These are phyloP conservation scores for Gossypium arboreum DNA, from an alignment of 345 rosid genomes.

Conservation along the genomic window DNA sequence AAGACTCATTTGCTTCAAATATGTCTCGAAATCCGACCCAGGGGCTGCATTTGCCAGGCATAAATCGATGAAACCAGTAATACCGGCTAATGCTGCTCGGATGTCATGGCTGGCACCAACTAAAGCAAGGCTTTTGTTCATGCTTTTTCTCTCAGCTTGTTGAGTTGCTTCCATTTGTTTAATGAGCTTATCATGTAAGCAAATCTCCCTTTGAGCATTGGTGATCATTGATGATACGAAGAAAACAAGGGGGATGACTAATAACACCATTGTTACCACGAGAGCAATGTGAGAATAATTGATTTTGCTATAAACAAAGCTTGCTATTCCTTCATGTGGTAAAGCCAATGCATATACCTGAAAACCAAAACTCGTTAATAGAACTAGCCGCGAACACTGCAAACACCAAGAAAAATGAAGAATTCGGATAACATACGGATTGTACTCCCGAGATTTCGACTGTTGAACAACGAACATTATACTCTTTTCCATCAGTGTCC, in stretches of 20 bases:
- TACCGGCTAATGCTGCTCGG: conserved; percentile 57
- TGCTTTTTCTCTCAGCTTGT: conserved; percentile 72
- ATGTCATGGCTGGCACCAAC: conserved; percentile 82
- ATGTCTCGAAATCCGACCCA: conserved; percentile 40
- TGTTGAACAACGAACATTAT: conserved; percentile 28
- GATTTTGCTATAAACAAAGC: conserved; percentile 20
- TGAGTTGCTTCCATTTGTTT: conserved; percentile 78
- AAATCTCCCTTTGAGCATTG: conserved; percentile 46
- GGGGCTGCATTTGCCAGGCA: conserved; percentile 34
- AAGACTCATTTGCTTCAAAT: conserved; percentile 39
- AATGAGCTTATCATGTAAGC: conserved; percentile 42
- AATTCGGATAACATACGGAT: conserved; percentile 24
- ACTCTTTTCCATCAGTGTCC: conserved; percentile 15
- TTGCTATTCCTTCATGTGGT: conserved; percentile 27
- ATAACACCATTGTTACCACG: conserved; percentile 19
- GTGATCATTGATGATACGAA: conserved; percentile 35
- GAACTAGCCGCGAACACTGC: not conserved
- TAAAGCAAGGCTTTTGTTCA: conserved; percentile 64
- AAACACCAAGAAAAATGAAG: not conserved
- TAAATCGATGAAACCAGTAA: conserved; percentile 51
- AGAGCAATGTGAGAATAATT: conserved; percentile 27
- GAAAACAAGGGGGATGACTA: conserved; percentile 23
- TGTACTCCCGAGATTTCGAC: conserved; percentile 32
- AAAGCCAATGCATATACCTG: conserved; percentile 57
- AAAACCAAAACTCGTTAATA: not conserved